phyloP scores from a whole-genome alignment of 331 rosid species.

The Malus hybrid region DNA sequence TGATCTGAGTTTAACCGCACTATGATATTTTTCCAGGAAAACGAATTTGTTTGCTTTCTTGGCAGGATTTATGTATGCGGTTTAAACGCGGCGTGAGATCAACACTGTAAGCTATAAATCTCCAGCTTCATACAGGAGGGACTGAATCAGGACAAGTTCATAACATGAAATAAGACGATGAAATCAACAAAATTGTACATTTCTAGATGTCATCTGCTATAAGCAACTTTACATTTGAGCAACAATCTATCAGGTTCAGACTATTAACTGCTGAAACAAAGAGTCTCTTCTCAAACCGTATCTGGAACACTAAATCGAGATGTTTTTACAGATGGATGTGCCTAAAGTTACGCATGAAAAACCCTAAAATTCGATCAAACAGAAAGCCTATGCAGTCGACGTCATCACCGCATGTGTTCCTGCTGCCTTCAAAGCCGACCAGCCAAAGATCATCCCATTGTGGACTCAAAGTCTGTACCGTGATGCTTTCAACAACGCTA shows the following conservation, averaged over 20 bases:
- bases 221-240: neutral
- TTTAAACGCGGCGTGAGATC: neutral
- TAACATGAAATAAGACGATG: no score
- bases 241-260: neutral
- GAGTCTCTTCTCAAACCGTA: neutral
- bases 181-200: no score
- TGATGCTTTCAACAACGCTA: neutral
- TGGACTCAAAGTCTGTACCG: neutral
- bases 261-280: neutral
- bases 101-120: neutral
- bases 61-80: neutral
- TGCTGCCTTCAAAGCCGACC: neutral
- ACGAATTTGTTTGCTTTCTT: neutral
- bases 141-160: neutral
- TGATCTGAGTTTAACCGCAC: neutral
- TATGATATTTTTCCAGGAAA: neutral
- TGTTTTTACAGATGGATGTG: neutral
- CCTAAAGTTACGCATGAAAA: no score
- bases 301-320: neutral
- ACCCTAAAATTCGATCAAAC: neutral
- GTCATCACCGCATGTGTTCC: neutral
- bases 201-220: neutral
- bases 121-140: neutral
- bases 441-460: neutral
- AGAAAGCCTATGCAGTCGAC: no score